Conservation (phyloP, 148 eudicot species). For the Oxyria digyna region DNA sequence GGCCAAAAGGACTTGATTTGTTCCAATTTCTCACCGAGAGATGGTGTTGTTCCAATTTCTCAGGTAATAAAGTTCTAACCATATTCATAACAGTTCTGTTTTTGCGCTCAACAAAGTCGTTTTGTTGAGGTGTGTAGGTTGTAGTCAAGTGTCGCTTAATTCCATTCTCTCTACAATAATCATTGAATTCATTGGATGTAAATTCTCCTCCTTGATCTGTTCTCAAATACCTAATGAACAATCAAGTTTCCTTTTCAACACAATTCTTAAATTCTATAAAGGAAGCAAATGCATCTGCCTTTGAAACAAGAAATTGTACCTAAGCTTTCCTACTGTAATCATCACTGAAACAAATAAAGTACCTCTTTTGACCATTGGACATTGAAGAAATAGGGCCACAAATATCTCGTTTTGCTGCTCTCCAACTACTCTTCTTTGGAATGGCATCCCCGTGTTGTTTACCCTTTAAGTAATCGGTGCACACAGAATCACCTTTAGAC, state of each 20-base stretch:
- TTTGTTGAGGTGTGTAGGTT: not conserved
- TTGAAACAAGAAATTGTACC: no score
- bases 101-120: not conserved
- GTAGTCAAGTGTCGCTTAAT: not conserved
- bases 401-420: not conserved
- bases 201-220: no score
- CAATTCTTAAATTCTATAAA: not conserved
- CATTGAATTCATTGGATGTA: no score
- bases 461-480: slow-evolving; percentile 11
- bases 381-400: not conserved
- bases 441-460: slow-evolving; percentile 10
- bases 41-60: not conserved
- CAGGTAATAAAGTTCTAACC: not conserved
- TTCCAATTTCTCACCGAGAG: no score
- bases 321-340: no score
- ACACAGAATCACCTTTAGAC: not conserved
- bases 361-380: not conserved
- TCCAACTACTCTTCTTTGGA: not conserved
- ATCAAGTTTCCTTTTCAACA: not conserved
- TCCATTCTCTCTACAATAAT: not conserved
- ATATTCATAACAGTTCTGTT: not conserved
- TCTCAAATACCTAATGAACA: not conserved
- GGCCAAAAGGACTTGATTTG: not conserved
- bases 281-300: not conserved
- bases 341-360: no score